phyloP scores from a whole-genome alignment of 208 protist genomes.

The Trypanosoma lewisi region DNA sequence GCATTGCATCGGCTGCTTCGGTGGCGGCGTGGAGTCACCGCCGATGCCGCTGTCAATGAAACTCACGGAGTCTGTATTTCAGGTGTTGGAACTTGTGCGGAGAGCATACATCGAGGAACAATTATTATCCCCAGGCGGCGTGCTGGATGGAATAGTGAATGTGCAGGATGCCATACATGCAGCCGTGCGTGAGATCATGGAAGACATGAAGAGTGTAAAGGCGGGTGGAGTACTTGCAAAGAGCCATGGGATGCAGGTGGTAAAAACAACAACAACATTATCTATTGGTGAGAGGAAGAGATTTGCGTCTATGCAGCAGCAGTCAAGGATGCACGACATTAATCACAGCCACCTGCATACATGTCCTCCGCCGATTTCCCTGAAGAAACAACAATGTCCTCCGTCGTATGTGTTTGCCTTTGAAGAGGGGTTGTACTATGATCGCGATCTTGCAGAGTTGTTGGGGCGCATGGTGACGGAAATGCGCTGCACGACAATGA shows the following conservation, averaged over 20 bases:
- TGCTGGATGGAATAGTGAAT: slow-evolving; percentile 6
- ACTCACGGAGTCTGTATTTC: slow-evolving; percentile 20
- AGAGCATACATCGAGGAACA: slow-evolving; percentile 46
- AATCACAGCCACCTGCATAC: not conserved
- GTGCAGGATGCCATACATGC: not conserved
- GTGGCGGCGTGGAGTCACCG: slow-evolving; percentile 27
- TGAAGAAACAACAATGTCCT: not conserved
- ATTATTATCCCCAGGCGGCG: slow-evolving; percentile 29
- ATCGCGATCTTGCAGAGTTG: slow-evolving; percentile 8
- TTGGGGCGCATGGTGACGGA: slow-evolving; percentile 18
- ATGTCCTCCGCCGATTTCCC: not conserved
- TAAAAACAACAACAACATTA: no score
- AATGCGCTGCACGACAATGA: not conserved
- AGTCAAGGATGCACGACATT: no score
- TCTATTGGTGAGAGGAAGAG: no score
- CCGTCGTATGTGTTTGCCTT: slow-evolving; percentile 22
- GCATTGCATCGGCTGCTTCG: slow-evolving; percentile 65
- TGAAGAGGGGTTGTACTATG: slow-evolving; percentile 24
- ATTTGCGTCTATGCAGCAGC: no score
- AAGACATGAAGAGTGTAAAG: slow-evolving; percentile 14
- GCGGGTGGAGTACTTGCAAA: not conserved
- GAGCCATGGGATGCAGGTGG: not conserved
- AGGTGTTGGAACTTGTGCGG: slow-evolving; percentile 42
- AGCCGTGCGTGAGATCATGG: slow-evolving; percentile 10
- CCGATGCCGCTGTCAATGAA: slow-evolving; percentile 31